phyloP scores from a whole-genome alignment of 2,329 filamentous ascomycete genomes.

The Apiospora rasikravindrae region DNA sequence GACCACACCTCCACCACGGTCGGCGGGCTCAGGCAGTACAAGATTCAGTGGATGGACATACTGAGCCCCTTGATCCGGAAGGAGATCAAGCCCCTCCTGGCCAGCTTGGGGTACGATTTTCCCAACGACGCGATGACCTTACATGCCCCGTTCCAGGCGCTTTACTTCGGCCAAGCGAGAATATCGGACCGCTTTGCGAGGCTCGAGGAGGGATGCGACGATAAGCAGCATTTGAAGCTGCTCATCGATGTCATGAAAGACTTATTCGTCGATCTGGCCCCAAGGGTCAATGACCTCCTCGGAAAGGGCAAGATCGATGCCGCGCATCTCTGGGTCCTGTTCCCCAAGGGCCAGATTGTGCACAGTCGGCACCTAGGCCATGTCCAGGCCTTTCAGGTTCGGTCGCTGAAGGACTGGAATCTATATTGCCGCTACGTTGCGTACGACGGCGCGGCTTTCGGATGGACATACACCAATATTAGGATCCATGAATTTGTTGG shows the following conservation, averaged over 20 bases:
- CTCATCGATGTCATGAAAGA: background rate
- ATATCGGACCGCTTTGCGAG: background rate
- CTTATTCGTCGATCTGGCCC: background rate
- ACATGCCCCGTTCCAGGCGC: background rate
- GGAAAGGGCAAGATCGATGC: background rate
- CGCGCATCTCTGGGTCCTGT: background rate
- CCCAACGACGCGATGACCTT: background rate
- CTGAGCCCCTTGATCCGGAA: background rate
- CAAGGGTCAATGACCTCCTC: background rate
- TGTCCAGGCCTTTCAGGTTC: background rate
- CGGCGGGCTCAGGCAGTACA: background rate
- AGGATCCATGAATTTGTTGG: background rate
- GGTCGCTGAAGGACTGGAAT: background rate
- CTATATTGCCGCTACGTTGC: background rate
- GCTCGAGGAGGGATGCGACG: background rate
- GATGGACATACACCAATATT: background rate
- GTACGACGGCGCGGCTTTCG: background rate
- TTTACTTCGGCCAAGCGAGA: background rate
- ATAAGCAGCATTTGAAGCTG: background rate
- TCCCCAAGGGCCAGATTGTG: background rate
- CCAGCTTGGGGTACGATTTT: too few relatives aligned
- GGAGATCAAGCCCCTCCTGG: background rate
- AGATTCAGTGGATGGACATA: background rate
- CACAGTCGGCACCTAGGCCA: background rate
- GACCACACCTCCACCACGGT: background rate